These are phyloP conservation scores for Pestalotiopsis sp. DNA, from an alignment of 2,329 filamentous ascomycete species.

Conservation along the genomic window DNA sequence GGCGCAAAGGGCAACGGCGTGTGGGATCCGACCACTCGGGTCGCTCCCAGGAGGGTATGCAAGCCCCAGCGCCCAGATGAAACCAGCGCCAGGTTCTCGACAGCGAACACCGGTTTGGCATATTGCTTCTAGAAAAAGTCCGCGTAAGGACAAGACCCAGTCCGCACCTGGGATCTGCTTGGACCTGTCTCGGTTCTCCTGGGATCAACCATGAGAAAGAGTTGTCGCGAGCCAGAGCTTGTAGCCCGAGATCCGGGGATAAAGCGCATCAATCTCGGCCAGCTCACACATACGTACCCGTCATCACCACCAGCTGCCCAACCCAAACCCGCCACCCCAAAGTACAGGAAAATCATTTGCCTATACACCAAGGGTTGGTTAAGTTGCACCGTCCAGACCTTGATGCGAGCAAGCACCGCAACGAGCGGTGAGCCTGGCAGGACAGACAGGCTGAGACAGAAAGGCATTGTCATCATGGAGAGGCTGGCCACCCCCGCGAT, in stretches of 20 bases:
- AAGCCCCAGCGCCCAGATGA: slow-evolving; percentile 7
- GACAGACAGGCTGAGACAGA: neutral
- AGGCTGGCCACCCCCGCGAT: neutral
- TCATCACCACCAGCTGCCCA: neutral
- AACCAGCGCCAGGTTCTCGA: slow-evolving; percentile 6
- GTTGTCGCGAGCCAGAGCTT: neutral
- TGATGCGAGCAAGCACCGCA: neutral
- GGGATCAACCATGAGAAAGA: neutral
- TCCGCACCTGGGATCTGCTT: neutral
- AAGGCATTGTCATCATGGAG: neutral
- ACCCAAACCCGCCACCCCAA: neutral
- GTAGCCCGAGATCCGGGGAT: neutral
- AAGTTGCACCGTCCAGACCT: neutral
- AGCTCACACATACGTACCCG: neutral
- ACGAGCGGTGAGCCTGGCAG: neutral
- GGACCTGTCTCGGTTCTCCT: slow-evolving; percentile 2
- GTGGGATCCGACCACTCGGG: slow-evolving; percentile 3
- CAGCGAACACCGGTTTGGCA: neutral
- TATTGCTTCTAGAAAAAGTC: slow-evolving; percentile 9
- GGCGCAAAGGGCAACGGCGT: slow-evolving; percentile 6
- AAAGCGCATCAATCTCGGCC: neutral
- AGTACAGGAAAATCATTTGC: neutral
- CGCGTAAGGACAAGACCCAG: neutral
- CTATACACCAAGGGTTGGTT: neutral
- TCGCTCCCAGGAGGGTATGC: slow-evolving; percentile 4